Conservation (phyloP, 1,284 basidiomycete species). For the Pyrrhoderma lamaoense region DNA sequence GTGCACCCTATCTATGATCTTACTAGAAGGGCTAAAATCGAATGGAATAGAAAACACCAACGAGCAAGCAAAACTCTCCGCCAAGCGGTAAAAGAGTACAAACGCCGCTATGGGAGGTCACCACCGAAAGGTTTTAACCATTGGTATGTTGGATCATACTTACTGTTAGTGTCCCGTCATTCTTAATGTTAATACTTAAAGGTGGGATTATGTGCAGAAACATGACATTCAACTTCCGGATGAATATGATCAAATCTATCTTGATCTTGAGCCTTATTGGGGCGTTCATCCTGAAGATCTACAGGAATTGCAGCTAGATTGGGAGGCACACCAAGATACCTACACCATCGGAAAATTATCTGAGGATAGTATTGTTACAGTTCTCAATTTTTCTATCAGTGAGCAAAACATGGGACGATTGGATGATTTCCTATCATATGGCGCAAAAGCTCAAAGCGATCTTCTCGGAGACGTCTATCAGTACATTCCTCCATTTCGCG, state of each 20-base stretch:
- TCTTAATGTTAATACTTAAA: no score
- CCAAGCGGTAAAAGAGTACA: slow-evolving; percentile 40
- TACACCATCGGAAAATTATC: slow-evolving; percentile 33
- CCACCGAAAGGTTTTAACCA: slow-evolving; percentile 52
- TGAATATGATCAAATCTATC: slow-evolving; percentile 49
- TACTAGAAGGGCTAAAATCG: slow-evolving; percentile 32
- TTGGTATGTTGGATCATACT: slow-evolving; percentile 33
- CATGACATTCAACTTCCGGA: slow-evolving; percentile 52
- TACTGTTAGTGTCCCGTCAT: no score
- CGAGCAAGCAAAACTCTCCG: slow-evolving; percentile 39
- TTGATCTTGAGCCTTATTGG: slow-evolving; percentile 48
- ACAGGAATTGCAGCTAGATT: slow-evolving; percentile 30
- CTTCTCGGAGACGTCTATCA: slow-evolving; percentile 12
- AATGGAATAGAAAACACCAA: slow-evolving; percentile 35
- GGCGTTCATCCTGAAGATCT: slow-evolving; percentile 43
- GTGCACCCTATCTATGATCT: slow-evolving; percentile 40
- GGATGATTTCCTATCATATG: slow-evolving; percentile 10
- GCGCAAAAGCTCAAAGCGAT: slow-evolving; percentile 12
- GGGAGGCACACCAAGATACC: slow-evolving; percentile 30
- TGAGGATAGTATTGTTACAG: slow-evolving; percentile 23
- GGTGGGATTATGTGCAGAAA: slow-evolving; percentile 52
- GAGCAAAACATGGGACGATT: slow-evolving; percentile 19
- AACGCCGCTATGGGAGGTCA: slow-evolving; percentile 36
- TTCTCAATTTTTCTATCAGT: slow-evolving; percentile 31
- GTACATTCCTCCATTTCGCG: slow-evolving; percentile 25